phyloP scores from a whole-genome alignment of 2,329 filamentous ascomycete species.

The Didymella arachidicola region DNA sequence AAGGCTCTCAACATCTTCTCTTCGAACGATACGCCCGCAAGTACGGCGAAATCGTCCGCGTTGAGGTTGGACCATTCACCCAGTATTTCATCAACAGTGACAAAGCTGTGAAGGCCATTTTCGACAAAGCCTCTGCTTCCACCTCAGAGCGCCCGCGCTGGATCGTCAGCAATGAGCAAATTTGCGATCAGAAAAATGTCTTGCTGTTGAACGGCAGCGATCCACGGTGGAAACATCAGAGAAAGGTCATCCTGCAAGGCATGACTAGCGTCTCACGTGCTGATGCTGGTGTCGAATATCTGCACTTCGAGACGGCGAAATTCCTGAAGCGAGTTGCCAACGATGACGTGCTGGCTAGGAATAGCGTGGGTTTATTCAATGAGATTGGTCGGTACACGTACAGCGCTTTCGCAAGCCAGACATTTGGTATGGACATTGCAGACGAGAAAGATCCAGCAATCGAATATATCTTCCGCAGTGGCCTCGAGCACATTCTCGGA shows the following conservation, averaged over 20 bases:
- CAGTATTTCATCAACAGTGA: constrained; percentile 50
- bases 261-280: constrained; percentile 20
- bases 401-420: constrained; percentile 18
- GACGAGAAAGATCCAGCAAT: constrained; percentile 14
- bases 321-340: constrained; percentile 15
- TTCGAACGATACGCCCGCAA: constrained; percentile 12
- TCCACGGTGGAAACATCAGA: constrained; percentile 17
- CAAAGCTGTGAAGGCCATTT: constrained; percentile 52
- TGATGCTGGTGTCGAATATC: constrained; percentile 14
- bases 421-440: constrained; percentile 20
- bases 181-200: constrained; percentile 21
- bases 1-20: constrained; percentile 11
- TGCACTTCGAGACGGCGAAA: constrained; percentile 22
- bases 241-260: constrained; percentile 17
- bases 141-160: constrained; percentile 45
- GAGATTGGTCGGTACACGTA: constrained; percentile 19
- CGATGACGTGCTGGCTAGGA: background rate
- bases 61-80: constrained; percentile 16
- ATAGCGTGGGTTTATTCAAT: constrained; percentile 16
- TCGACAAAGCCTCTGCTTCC: constrained; percentile 48
- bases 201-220: constrained; percentile 10
- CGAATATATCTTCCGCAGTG: constrained; percentile 16
- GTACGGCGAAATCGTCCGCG: constrained; percentile 13
- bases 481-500: constrained; percentile 15
- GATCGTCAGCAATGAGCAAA: constrained; percentile 22